Conservation (phyloP, 495 filamentous ascomycete genomes). For the Apodospora peruviana region DNA sequence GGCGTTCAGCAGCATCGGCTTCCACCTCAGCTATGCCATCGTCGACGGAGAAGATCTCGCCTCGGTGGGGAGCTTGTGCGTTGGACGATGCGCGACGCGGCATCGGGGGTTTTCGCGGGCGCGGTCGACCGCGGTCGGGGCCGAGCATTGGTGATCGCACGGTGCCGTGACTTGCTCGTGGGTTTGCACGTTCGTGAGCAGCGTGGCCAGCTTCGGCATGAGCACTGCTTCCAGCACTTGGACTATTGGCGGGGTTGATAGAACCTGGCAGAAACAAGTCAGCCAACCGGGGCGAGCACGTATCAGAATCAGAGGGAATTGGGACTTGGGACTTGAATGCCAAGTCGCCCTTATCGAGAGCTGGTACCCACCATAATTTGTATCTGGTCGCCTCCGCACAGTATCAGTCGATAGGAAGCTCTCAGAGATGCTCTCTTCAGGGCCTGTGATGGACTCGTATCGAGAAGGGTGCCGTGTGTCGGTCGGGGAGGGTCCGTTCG, state of each 20-base stretch:
- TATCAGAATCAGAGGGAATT: background rate
- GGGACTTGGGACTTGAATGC: background rate
- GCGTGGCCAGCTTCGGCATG: constrained; percentile 25
- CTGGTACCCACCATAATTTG: constrained; percentile 36
- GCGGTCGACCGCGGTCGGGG: constrained; percentile 50
- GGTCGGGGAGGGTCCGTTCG: constrained; percentile 33
- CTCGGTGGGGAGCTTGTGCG: constrained; percentile 65
- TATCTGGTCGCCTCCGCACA: constrained; percentile 40
- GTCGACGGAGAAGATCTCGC: constrained; percentile 89
- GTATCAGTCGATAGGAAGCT: constrained; percentile 44
- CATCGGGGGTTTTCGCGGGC: constrained; percentile 66
- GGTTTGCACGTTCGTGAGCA: constrained; percentile 26
- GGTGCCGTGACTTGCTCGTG: constrained; percentile 18
- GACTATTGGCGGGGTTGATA: constrained; percentile 14
- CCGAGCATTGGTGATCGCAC: constrained; percentile 49
- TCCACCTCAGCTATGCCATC: constrained; percentile 85
- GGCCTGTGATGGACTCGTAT: constrained; percentile 18
- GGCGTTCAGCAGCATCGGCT: constrained; percentile 39
- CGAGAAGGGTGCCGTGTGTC: constrained; percentile 33
- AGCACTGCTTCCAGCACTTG: constrained; percentile 15
- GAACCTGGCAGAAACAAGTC: constrained; percentile 9
- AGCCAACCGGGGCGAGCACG: background rate
- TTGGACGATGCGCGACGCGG: constrained; percentile 69
- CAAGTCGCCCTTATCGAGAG: background rate
- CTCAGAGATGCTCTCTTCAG: constrained; percentile 31